Evolutionary conservation across 176 grass and related monocot genomes (phyloP).

Genomic region (Oropetium thomaeum): DNA sequence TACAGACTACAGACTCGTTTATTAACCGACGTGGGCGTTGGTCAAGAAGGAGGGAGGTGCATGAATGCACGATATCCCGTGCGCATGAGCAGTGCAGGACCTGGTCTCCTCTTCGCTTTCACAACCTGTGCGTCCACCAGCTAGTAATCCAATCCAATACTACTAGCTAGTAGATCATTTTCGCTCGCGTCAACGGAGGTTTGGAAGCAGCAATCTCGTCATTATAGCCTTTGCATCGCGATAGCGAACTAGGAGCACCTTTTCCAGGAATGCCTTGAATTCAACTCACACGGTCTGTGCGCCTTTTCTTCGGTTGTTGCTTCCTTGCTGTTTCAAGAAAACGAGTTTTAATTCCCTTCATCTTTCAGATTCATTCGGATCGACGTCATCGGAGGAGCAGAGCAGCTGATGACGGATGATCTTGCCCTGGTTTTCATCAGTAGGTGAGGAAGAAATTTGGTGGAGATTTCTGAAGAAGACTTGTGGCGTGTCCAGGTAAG

Average conservation of each 20-base stretch:
- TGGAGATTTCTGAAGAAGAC: background rate
- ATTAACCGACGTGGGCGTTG: background rate
- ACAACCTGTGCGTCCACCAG: background rate
- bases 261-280: background rate
- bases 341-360: background rate
- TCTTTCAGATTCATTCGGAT: background rate
- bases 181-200: slow-evolving; percentile 25
- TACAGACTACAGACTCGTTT: background rate
- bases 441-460: background rate
- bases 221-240: background rate
- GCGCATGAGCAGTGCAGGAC: slow-evolving; percentile 5
- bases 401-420: background rate
- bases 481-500: slow-evolving; percentile 12
- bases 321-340: background rate
- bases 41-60: background rate
- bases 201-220: slow-evolving; percentile 39
- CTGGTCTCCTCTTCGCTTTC: slow-evolving; percentile 22
- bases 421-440: background rate
- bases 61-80: background rate
- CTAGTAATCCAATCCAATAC: too few species aligned
- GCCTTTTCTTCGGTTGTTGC: background rate
- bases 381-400: background rate
- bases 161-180: too few species aligned
- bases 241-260: background rate
- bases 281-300: background rate